A percentile compares a stretch with the other conserved stretches of the same genome.
phyloP scores from a whole-genome alignment of 176 grass and related monocot genomes.

The Zizania latifolia region DNA sequence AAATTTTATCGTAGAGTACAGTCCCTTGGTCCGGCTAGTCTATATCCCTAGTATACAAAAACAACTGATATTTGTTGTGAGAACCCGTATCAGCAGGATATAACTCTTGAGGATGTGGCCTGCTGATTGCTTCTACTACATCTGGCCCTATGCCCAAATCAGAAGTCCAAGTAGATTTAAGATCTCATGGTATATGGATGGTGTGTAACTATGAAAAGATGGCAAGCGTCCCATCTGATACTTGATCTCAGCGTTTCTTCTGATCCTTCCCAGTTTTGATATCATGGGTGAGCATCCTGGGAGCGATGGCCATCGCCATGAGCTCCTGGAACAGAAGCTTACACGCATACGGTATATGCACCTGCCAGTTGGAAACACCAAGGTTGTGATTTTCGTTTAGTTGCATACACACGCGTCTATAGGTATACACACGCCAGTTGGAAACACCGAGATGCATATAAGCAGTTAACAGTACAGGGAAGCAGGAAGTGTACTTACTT shows the following conservation, averaged over 20 bases:
- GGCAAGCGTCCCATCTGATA: not conserved
- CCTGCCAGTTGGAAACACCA: constrained; percentile 28
- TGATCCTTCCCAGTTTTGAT: constrained; percentile 52
- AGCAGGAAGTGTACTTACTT: constrained; percentile 39
- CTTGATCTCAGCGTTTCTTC: constrained; percentile 51
- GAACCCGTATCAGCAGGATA: too few relatives aligned
- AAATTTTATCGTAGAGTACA: too few relatives aligned
- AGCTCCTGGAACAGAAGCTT: constrained; percentile 95
- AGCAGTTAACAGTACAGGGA: not conserved
- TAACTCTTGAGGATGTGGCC: not conserved
- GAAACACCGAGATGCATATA: too few relatives aligned
- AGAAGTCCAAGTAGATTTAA: not conserved
- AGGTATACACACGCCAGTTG: too few relatives aligned
- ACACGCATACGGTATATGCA: constrained; percentile 92
- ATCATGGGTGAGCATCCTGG: constrained; percentile 82
- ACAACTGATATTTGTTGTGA: too few relatives aligned
- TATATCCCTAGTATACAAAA: too few relatives aligned
- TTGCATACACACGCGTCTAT: not conserved
- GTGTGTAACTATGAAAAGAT: not conserved
- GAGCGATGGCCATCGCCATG: constrained; percentile 91
- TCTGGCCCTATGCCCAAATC: not conserved
- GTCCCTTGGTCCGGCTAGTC: too few relatives aligned
- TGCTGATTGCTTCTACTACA: not conserved
- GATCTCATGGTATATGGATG: too few relatives aligned
- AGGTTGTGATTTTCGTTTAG: not conserved